Evolutionary conservation across 257 asterid species (phyloP).

Genomic region (Solanum chiquidenum): DNA sequence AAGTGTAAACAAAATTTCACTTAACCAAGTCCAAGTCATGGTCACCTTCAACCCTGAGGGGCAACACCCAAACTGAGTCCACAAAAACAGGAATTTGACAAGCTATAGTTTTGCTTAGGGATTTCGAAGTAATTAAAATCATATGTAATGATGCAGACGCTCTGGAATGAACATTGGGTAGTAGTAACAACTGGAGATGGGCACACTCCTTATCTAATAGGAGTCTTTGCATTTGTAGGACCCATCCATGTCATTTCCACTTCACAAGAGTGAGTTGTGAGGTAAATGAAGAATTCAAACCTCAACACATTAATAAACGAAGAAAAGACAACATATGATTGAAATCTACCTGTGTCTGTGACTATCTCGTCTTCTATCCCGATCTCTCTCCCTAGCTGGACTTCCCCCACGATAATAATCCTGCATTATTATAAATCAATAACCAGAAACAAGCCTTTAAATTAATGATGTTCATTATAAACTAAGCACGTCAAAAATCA

Average conservation of each 20-base stretch:
- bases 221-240: neutral
- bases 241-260: neutral
- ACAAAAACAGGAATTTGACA: neutral
- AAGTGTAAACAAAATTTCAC: neutral
- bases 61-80: neutral
- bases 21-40: neutral
- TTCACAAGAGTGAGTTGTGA: neutral
- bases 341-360: slow-evolving; percentile 61
- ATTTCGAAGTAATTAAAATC: neutral
- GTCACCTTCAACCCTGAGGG: neutral
- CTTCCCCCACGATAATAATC: slow-evolving; percentile 65
- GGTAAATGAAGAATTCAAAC: neutral
- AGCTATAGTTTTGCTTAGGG: neutral
- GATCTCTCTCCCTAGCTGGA: slow-evolving; percentile 80
- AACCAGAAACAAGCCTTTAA: neutral
- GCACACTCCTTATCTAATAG: neutral
- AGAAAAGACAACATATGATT: neutral
- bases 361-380: slow-evolving; percentile 77
- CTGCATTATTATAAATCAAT: slow-evolving; percentile 22
- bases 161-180: neutral
- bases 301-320: neutral
- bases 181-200: neutral
- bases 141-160: neutral
- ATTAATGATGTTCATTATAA: neutral
- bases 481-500: neutral